Percentiles rank a stretch among this genome's conserved stretches.
phyloP scores from a whole-genome alignment of 768 basidiomycete genomes.

The Suillus occidentalis region DNA sequence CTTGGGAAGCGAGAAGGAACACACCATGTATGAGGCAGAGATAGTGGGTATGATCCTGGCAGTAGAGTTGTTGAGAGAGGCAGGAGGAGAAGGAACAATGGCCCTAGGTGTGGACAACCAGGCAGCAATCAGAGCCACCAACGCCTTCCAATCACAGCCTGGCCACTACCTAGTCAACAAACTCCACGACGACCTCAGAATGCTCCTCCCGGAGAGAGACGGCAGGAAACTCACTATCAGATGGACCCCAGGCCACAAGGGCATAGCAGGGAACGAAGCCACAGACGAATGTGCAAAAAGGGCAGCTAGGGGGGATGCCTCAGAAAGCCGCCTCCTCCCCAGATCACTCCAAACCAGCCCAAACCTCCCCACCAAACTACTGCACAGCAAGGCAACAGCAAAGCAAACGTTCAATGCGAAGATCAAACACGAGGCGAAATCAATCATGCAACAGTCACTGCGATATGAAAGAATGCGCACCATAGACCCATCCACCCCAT shows the following conservation, averaged over 20 bases:
- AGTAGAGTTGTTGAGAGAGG: slow-evolving; percentile 20
- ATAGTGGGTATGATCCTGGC: slow-evolving; percentile 27
- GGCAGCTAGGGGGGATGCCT: too few relatives aligned
- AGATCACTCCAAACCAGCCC: too few relatives aligned
- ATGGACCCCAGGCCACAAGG: slow-evolving; percentile 28
- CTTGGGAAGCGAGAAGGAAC: too few relatives aligned
- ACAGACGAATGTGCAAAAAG: not conserved
- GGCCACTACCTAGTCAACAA: slow-evolving; percentile 7
- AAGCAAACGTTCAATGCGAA: too few relatives aligned
- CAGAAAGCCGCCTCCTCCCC: too few relatives aligned
- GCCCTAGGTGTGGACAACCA: slow-evolving; percentile 9
- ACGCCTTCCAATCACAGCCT: not conserved
- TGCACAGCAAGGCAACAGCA: too few relatives aligned
- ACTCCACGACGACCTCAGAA: not conserved
- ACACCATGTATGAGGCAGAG: slow-evolving; percentile 13
- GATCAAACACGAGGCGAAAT: too few relatives aligned
- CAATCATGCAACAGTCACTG: too few relatives aligned
- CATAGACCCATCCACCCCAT: too few relatives aligned
- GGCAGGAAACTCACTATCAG: slow-evolving; percentile 5
- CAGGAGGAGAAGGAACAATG: not conserved
- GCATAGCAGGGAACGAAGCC: slow-evolving; percentile 26
- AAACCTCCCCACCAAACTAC: too few relatives aligned
- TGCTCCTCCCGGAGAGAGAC: slow-evolving; percentile 1
- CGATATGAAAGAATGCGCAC: too few relatives aligned
- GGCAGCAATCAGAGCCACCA: slow-evolving; percentile 7